Conservation (phyloP, 768 basidiomycete genomes). For the Boletus rubescentipes region DNA sequence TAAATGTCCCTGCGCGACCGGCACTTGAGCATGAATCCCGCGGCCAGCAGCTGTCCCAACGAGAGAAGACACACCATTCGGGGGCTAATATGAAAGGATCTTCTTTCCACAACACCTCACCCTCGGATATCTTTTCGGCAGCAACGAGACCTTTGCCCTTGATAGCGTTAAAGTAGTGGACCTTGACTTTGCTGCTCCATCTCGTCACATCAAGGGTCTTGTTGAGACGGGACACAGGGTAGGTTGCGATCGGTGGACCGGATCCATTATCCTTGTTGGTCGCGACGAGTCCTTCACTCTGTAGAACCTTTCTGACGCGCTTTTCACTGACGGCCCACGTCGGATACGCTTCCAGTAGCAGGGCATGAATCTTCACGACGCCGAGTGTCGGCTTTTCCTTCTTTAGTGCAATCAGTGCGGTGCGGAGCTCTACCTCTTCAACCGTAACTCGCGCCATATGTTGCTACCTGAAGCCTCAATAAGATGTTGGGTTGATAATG, state of each 20-base stretch:
- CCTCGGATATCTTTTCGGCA: constrained; percentile 59
- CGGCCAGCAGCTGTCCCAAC: too few species aligned
- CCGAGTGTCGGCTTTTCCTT: constrained; percentile 62
- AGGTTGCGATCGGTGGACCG: constrained; percentile 25
- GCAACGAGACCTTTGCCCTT: constrained; percentile 88
- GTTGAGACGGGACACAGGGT: constrained; percentile 66
- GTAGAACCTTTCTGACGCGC: constrained; percentile 69
- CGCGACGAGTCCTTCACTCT: constrained; percentile 52
- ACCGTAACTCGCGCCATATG: constrained; percentile 18
- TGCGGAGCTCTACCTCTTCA: constrained; percentile 58
- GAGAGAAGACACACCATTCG: constrained; percentile 58
- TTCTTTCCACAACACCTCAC: constrained; percentile 82
- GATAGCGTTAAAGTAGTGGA: constrained; percentile 61
- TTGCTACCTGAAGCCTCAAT: background rate
- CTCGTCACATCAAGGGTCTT: constrained; percentile 57
- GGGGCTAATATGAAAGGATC: constrained; percentile 80
- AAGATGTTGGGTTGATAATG: background rate
- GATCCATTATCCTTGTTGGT: constrained; percentile 4
- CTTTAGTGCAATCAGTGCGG: constrained; percentile 55
- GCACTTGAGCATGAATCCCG: background rate
- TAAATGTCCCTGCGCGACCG: constrained; percentile 64
- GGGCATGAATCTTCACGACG: constrained; percentile 66
- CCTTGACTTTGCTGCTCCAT: constrained; percentile 64
- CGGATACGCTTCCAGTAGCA: constrained; percentile 57
- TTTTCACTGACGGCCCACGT: constrained; percentile 85